phyloP scores from a whole-genome alignment of 2,329 filamentous ascomycete genomes.

The Clarireedia paspali region DNA sequence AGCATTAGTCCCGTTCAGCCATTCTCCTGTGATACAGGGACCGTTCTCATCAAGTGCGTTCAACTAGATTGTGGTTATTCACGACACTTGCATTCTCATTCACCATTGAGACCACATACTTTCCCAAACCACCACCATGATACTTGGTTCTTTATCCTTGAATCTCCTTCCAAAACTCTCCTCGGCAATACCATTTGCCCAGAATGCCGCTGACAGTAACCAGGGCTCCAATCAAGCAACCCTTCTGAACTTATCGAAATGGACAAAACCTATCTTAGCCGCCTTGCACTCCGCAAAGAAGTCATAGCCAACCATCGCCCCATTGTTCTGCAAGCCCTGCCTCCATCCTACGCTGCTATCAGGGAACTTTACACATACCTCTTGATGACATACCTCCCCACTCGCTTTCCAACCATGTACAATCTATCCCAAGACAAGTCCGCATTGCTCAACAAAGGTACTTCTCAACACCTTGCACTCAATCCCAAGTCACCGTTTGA shows the following conservation, averaged over 20 bases:
- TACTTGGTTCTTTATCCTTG: too few species aligned
- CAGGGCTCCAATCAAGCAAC: slow-evolving; percentile 44
- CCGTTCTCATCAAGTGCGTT: too few species aligned
- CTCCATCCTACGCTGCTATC: slow-evolving; percentile 37
- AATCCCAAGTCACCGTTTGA: slow-evolving; percentile 27
- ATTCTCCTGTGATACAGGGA: too few species aligned
- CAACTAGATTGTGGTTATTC: too few species aligned
- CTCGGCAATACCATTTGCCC: too few species aligned
- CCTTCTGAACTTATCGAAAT: slow-evolving; percentile 49
- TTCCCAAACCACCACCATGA: too few species aligned
- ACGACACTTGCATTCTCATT: too few species aligned
- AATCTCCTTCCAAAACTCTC: too few species aligned
- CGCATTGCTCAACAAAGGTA: slow-evolving; percentile 39
- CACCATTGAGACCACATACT: too few species aligned
- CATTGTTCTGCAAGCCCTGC: slow-evolving; percentile 33
- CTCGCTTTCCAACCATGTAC: slow-evolving; percentile 48
- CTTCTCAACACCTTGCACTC: slow-evolving; percentile 35
- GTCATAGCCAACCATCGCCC: slow-evolving; percentile 38
- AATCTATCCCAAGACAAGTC: slow-evolving; percentile 22
- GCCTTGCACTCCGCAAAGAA: slow-evolving; percentile 40
- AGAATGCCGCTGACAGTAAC: not conserved
- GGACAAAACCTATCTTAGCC: slow-evolving; percentile 49
- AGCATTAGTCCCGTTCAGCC: too few species aligned
- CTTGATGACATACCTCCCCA: slow-evolving; percentile 45
- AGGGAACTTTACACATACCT: slow-evolving; percentile 50